phyloP scores from a whole-genome alignment of 2,329 filamentous ascomycete genomes.

The Chaetothyriales sp. region DNA sequence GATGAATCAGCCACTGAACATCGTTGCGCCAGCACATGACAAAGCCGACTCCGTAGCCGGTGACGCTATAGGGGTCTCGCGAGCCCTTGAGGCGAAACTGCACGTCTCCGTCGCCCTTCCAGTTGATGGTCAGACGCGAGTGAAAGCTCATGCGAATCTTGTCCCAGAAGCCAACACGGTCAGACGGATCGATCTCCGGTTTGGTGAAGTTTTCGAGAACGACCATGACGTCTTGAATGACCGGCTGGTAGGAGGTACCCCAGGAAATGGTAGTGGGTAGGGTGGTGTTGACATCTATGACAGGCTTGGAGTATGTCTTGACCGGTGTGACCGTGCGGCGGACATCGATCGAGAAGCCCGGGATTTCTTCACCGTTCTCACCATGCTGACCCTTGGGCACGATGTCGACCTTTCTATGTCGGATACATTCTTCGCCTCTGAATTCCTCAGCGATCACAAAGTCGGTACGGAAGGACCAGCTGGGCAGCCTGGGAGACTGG shows the following conservation, averaged over 20 bases:
- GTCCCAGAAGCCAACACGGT: conserved; percentile 94
- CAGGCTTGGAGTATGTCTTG: conserved; percentile 90
- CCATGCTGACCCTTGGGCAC: conserved; percentile 51
- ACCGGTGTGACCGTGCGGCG: conserved; percentile 83
- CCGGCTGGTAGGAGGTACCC: conserved; percentile 94
- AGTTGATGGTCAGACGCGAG: conserved; percentile 72
- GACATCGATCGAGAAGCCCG: conserved; percentile 70
- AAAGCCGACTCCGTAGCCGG: conserved; percentile 82
- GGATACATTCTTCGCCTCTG: conserved; percentile 61
- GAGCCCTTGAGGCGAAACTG: conserved; percentile 82
- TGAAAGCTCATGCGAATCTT: conserved; percentile 92
- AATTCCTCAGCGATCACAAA: conserved; percentile 95
- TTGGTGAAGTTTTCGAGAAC: conserved; percentile 96
- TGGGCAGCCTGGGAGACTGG: conserved; percentile 65
- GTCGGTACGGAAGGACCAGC: conserved; percentile 70
- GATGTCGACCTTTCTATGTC: conserved; percentile 68
- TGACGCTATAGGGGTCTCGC: conserved; percentile 84
- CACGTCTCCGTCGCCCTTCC: conserved; percentile 92
- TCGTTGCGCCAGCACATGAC: conserved; percentile 98
- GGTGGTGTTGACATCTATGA: conserved; percentile 80
- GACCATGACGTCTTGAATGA: conserved; percentile 99
- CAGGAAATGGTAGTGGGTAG: conserved; percentile 88
- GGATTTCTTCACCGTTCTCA: conserved; percentile 39
- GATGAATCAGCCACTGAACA: conserved; percentile 72
- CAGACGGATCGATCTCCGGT: conserved; percentile 81